phyloP scores from a whole-genome alignment of 805 yeast species.

The Nakazawaea molendinolei region DNA sequence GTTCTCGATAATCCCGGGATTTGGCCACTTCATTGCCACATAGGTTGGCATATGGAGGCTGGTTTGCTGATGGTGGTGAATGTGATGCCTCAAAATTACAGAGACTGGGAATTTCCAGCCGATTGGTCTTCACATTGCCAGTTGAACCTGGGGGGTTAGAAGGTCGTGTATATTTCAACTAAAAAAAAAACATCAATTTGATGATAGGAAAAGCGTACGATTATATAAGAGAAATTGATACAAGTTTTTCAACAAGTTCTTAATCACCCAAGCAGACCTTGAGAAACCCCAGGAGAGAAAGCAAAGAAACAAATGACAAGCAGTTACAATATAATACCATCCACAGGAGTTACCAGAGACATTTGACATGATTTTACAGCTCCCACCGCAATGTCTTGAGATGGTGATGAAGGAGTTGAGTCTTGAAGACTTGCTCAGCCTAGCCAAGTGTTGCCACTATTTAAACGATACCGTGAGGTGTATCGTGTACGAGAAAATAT shows the following conservation, averaged over 20 bases:
- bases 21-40: constrained; percentile 92
- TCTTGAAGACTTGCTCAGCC: constrained; percentile 1
- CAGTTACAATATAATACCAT: background rate
- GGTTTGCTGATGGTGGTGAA: constrained; percentile 16
- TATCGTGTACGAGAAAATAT: constrained; percentile 2
- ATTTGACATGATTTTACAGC: constrained; percentile 7
- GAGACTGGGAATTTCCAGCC: constrained; percentile 4
- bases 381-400: constrained; percentile 9
- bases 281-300: no score
- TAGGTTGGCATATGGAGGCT: constrained; percentile 65
- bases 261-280: no score
- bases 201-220: no score
- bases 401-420: background rate
- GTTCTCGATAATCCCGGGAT: constrained; percentile 86
- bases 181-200: no score
- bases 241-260: no score
- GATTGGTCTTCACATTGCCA: constrained; percentile 1
- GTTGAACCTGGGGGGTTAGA: background rate
- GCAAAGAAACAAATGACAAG: background rate
- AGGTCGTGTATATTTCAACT: background rate
- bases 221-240: no score
- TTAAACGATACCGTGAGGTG: background rate
- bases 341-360: background rate
- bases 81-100: constrained; percentile 9
- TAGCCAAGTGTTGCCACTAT: background rate